phyloP scores from a whole-genome alignment of 1,284 basidiomycete genomes.

The Fomitopsis palustris region DNA sequence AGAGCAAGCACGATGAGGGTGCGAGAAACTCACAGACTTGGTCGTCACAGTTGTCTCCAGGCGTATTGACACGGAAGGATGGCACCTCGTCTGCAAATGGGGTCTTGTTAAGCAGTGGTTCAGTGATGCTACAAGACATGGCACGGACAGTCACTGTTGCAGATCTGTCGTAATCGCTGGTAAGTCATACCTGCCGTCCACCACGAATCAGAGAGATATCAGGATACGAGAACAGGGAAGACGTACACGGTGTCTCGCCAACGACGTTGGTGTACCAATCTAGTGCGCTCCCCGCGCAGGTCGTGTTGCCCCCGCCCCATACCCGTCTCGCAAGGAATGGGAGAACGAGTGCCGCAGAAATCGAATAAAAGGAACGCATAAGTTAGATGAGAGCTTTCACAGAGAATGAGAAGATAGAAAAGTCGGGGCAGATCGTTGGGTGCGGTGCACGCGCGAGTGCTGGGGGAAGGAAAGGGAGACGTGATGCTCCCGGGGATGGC shows the following conservation, averaged over 20 bases:
- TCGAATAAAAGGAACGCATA: neutral
- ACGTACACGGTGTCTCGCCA: constrained; percentile 1
- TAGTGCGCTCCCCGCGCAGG: neutral
- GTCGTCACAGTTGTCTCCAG: constrained; percentile 17
- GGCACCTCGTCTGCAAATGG: constrained; percentile 12
- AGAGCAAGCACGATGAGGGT: too few species aligned
- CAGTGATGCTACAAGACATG: neutral
- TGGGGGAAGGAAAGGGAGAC: neutral
- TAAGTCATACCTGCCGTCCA: constrained; percentile 3
- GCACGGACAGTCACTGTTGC: constrained; percentile 3
- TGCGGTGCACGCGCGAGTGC: neutral
- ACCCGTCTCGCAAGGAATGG: neutral
- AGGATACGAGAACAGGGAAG: neutral
- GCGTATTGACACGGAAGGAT: constrained; percentile 5
- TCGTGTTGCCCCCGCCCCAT: constrained; percentile 1
- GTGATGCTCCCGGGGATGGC: neutral
- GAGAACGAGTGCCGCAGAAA: neutral
- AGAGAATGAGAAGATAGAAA: too few species aligned
- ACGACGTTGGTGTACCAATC: constrained; percentile 1
- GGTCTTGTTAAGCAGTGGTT: neutral
- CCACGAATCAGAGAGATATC: neutral
- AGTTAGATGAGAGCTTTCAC: neutral
- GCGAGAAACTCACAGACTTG: constrained; percentile 13
- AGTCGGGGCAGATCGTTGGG: neutral
- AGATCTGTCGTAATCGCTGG: constrained; percentile 6